Evolutionary conservation across 345 rosid species (phyloP), one percentile per base, ranked within the genome.

Genomic region (Abelmoschus esculentus): DNA sequence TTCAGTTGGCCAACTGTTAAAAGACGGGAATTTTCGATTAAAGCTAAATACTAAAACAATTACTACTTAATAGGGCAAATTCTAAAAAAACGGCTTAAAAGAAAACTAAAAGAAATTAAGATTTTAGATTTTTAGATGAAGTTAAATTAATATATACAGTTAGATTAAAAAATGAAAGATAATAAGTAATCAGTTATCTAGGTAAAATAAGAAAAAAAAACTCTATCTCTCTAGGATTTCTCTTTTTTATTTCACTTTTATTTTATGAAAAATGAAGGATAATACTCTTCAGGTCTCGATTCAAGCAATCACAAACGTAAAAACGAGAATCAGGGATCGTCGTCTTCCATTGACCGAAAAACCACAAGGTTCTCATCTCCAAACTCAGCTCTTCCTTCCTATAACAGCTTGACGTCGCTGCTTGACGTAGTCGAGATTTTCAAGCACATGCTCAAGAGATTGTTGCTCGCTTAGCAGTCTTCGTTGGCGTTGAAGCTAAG

Each of bases 381-480:
- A 5, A 84, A 82, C 73, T 69, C 85, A 22, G 70, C 83, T 13
- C 73, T 80, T 29, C 73, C 81, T 28, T 81, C 96, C 3, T 88
- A 91, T 85, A 90, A 87, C 81, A 86, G 71, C 79, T 93, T 87
- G 0, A 87, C 96, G 2, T 92, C 92, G 0, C 93, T 93, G 14
- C 82, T 73, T 42, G 89, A 86, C 52, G 90, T 89, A 79, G 83
- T 96, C 81, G 93, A 89, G 85, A 76, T 85, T 14, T 97, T 97
- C 53, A 96, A 92, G 80, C 97, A 86, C 85, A 82, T 12, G 99
- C 95, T 12, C 93, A 96, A 77, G 91, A 87, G 79, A 87, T 96
- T 79, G 99, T 97, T 5, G 91, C 99, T 62, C 93, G 99, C 38
- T 69, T 49, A 7, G 74, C 76, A 44, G 78, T 52, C 60, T 72